Percentiles rank a stretch among this genome's conserved stretches.
Conservation (phyloP, 225 moss, liverwort and hornwort genomes). For the Pseudisothecium myosuroides region DNA sequence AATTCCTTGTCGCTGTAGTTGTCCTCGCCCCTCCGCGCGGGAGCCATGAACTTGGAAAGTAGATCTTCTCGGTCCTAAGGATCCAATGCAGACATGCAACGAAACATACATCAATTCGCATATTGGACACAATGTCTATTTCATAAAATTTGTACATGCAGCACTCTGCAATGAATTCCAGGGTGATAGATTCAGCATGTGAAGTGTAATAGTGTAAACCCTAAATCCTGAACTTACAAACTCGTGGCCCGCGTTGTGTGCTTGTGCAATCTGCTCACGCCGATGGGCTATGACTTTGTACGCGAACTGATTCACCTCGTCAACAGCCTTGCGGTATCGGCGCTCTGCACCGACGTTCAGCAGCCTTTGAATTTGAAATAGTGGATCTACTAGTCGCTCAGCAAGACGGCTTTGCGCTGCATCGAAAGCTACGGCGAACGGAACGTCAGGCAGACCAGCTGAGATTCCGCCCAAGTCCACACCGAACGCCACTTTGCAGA, state of each 20-base stretch:
- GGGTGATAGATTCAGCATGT: not conserved
- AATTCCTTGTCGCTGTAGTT: conserved; percentile 40
- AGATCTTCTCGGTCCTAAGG: conserved; percentile 46
- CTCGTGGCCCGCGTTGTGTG: not conserved
- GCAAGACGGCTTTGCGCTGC: conserved; percentile 21
- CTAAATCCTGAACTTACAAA: conserved; percentile 4
- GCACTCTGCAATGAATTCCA: not conserved
- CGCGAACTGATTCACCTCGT: conserved; percentile 40
- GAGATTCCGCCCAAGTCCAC: conserved; percentile 59
- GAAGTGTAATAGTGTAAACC: not conserved
- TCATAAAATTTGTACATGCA: not conserved
- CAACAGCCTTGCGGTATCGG: not conserved
- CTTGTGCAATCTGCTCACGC: conserved; percentile 33
- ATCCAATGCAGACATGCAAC: not conserved
- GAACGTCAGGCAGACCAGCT: conserved; percentile 41
- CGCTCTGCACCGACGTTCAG: conserved; percentile 60
- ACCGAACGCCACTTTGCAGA: conserved; percentile 81
- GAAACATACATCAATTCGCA: not conserved
- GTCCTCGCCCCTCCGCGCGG: conserved; percentile 6
- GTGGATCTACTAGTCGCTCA: conserved; percentile 21
- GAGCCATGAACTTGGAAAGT: conserved; percentile 64
- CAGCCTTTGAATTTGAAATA: conserved; percentile 37
- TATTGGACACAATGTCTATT: not conserved
- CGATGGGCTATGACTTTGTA: conserved; percentile 38
- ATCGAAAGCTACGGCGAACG: conserved; percentile 74